A percentile compares a stretch with the other conserved stretches of the same genome.
Evolutionary conservation across 2,329 filamentous ascomycete genomes (phyloP).

Genomic region (Harringtonia aguacate): DNA sequence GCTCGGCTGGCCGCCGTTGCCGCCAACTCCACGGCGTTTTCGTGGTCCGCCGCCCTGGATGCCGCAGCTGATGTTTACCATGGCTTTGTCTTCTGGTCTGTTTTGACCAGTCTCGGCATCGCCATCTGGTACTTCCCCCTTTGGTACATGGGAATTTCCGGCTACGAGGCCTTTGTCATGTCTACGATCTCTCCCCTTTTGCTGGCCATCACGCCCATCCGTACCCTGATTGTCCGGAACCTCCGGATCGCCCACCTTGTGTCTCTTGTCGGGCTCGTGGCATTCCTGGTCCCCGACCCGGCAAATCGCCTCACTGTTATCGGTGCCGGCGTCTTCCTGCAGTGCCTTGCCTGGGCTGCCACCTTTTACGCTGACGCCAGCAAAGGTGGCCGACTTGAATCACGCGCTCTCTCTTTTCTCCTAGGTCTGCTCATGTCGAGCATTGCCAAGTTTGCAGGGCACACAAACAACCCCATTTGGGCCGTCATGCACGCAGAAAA

Average conservation of each 20-base stretch:
- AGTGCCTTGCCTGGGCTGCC: conserved; percentile 75
- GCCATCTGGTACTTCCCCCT: conserved; percentile 96
- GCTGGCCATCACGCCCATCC: conserved; percentile 59
- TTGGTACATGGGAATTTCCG: conserved; percentile 98
- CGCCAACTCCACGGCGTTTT: conserved; percentile 62
- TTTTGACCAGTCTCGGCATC: conserved; percentile 79
- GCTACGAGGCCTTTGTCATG: conserved; percentile 87
- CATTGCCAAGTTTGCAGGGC: conserved; percentile 83
- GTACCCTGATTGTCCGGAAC: conserved; percentile 57
- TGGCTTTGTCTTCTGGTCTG: conserved; percentile 93
- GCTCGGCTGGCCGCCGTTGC: conserved; percentile 57
- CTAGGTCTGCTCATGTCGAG: conserved; percentile 78
- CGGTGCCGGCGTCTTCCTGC: conserved; percentile 68
- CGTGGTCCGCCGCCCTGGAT: conserved; percentile 64
- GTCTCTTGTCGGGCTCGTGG: conserved; percentile 62
- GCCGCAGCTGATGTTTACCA: conserved; percentile 83
- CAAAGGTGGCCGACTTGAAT: conserved; percentile 67
- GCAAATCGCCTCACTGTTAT: conserved; percentile 69
- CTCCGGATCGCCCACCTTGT: conserved; percentile 62
- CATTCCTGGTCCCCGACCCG: conserved; percentile 66
- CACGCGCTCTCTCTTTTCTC: conserved; percentile 68
- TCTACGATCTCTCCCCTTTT: conserved; percentile 71
- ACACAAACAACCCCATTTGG: conserved; percentile 96
- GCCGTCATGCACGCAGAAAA: conserved; percentile 83
- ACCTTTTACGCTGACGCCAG: conserved; percentile 69